Percentiles rank a stretch among this genome's conserved stretches.
Evolutionary conservation across 1,284 basidiomycete genomes (phyloP).

Genomic region (Sporisorium graminicola): DNA sequence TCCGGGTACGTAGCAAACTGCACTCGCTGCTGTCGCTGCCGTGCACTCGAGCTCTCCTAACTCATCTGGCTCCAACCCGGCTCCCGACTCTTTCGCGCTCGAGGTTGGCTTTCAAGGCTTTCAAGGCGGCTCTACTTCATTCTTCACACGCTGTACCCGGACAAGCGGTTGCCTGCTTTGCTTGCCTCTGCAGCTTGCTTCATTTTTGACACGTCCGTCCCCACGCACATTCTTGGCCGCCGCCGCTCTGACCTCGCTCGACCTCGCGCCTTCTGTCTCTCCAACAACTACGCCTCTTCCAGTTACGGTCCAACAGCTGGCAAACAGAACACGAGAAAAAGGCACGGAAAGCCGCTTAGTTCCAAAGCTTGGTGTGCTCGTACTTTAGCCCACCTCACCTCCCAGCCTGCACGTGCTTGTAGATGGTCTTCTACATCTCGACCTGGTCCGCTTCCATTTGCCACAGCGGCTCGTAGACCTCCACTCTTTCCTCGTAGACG

Average conservation of each 20-base stretch:
- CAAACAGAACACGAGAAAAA: not conserved
- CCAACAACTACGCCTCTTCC: not conserved
- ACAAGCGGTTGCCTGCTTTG: constrained; percentile 28
- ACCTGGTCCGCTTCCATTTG: not conserved
- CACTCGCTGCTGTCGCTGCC: not conserved
- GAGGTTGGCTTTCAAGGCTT: not conserved
- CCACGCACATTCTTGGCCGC: constrained; percentile 22
- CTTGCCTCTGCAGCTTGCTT: constrained; percentile 23
- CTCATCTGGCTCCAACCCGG: not conserved
- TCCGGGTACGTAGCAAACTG: not conserved
- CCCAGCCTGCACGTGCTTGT: constrained; percentile 13
- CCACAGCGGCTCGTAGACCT: constrained; percentile 10
- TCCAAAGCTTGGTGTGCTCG: not conserved
- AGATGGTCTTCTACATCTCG: constrained; percentile 17
- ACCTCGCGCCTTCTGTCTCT: not conserved
- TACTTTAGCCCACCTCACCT: not conserved
- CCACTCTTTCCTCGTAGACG: not conserved
- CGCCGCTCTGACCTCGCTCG: constrained; percentile 6
- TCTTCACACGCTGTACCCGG: constrained; percentile 34
- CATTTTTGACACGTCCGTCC: constrained; percentile 27
- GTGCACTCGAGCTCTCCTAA: not conserved
- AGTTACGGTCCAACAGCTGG: not conserved
- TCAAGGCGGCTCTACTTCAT: constrained; percentile 12
- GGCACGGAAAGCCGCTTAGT: not conserved
- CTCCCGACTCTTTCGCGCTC: not conserved